Evolutionary conservation across 1,284 basidiomycete species (phyloP).

Genomic region (Rhodotorula mucilaginosa): DNA sequence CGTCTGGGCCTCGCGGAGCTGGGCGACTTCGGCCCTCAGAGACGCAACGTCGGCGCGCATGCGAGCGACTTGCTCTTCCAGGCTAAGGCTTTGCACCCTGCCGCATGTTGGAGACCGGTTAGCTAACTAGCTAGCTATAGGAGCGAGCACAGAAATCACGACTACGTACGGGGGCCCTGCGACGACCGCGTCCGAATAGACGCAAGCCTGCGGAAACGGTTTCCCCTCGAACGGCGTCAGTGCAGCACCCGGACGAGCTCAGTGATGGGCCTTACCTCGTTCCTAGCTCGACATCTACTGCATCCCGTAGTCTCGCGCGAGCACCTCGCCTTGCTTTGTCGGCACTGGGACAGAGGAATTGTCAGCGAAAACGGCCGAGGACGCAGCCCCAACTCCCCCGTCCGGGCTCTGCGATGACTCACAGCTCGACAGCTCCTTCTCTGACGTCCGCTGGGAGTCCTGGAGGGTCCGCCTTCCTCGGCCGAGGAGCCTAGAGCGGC

Average conservation of each 20-base stretch:
- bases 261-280: background rate
- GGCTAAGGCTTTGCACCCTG: background rate
- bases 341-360: constrained; percentile 2
- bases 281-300: constrained; percentile 1
- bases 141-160: background rate
- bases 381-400: too few species aligned
- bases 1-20: background rate
- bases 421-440: background rate
- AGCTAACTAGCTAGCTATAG: background rate
- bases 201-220: constrained; percentile 1
- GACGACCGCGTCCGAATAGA: background rate
- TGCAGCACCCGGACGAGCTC: too few species aligned
- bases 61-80: background rate
- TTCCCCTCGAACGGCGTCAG: background rate
- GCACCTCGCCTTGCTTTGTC: constrained; percentile 9
- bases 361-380: too few species aligned
- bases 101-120: background rate
- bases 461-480: background rate
- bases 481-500: background rate
- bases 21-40: background rate
- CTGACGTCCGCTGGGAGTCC: too few species aligned
- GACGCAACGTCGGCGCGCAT: background rate
- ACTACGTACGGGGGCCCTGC: background rate
- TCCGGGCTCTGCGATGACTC: background rate
- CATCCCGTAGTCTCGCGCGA: constrained; percentile 7